Conservation (phyloP, 129 eudicot genomes). For the Pseudognaphalium luteoalbum region DNA sequence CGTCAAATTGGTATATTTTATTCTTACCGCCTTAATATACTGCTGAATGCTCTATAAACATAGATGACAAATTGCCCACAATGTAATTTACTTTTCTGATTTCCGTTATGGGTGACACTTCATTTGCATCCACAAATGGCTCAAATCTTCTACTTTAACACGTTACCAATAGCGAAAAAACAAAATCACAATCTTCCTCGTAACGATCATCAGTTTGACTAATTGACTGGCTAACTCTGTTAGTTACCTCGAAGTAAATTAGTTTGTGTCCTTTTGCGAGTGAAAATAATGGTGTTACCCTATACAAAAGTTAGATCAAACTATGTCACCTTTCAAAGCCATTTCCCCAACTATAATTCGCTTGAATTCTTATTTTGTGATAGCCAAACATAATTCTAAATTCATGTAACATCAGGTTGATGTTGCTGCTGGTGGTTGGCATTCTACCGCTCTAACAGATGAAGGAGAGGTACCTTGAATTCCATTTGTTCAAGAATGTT, state of each 20-base stretch:
- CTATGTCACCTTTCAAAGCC: neutral
- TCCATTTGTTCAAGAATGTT: constrained; percentile 4
- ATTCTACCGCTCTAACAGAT: constrained; percentile 92
- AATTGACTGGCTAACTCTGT: neutral
- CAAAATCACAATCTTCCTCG: neutral
- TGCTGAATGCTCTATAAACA: neutral
- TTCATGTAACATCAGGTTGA: constrained; percentile 61
- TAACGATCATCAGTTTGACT: neutral
- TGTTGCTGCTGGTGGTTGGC: constrained; percentile 99
- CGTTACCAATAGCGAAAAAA: neutral
- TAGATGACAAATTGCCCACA: neutral
- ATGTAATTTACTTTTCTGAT: neutral
- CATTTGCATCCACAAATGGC: neutral
- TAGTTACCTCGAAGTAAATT: neutral
- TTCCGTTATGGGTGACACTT: constrained; percentile 4
- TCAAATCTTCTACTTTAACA: neutral
- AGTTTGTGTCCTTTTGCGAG: neutral
- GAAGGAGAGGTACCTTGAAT: constrained; percentile 82
- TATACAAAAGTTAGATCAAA: neutral
- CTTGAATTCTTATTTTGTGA: neutral
- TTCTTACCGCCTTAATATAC: constrained; percentile 8
- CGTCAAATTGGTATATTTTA: constrained; percentile 65
- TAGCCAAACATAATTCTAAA: neutral
- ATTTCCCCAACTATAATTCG: neutral
- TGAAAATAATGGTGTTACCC: neutral